Evolutionary conservation across 176 grass and related monocot genomes (phyloP), one percentile per base, ranked within the genome.

Genomic region (Musa itinerans): DNA sequence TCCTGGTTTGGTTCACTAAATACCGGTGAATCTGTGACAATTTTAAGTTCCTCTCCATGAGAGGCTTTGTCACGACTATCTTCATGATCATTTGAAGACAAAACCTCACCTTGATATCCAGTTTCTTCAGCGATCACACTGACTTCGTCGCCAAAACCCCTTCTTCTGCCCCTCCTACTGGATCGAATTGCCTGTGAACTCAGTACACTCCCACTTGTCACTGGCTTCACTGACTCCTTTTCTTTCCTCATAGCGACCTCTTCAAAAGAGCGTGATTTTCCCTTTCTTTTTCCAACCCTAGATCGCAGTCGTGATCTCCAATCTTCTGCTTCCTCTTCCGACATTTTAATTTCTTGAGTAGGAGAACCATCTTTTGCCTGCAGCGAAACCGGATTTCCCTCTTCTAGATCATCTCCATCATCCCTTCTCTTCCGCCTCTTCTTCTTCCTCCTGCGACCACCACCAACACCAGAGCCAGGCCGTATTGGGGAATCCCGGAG

Each of bases 231-330:
- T 22, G 75, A 24, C 19, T 17, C 61, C 59, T 65, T 77, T 77
- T 65, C 20, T 51, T 65, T 65, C 49, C 75, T 77, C 20, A 7
- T 52, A 53, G 75, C 43, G 26, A 21, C 43, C 16, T n/a, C 69
- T 53, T 16, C 69, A 10, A 14, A 64, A 20, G 14, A 73, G 14
- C 8, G 5, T 15, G 56, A 26, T 27, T 54, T 73, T 74, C 85
- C 17, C 8, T 63, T 84, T 29, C 74, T 80, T 83, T 86, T 93
- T 62, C 79, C 90, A 78, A 78, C 85, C 80, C 90, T 93, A 91
- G 81, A 84, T 79, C 90, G 74, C 73, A 90, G 79, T 73, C 88
- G 83, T 67, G 83, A 82, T 29, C 82, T 80, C 88, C 86, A 87
- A 11, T 74, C 82, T 63, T 82, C 90, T 57, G 55, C 63, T 15